Evolutionary conservation across 2,329 filamentous ascomycete genomes (phyloP).

Genomic region (Graphilbum fragrans): DNA sequence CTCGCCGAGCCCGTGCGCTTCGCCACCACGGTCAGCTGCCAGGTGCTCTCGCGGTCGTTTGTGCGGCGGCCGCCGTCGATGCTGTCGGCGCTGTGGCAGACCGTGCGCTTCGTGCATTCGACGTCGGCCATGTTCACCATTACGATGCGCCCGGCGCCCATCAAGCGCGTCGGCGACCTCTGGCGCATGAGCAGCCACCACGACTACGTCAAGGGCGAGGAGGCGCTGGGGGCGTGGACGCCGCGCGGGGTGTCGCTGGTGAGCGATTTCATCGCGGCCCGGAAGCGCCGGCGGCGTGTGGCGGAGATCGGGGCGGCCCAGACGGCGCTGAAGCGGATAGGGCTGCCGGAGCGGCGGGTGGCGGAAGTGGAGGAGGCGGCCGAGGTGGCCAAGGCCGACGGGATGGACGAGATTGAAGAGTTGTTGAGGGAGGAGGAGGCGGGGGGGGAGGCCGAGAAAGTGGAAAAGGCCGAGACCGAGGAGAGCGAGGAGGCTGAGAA

Average conservation of each 20-base stretch:
- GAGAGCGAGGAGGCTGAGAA: not conserved
- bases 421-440: constrained; percentile 34
- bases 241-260: constrained; percentile 84
- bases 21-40: constrained; percentile 64
- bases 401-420: constrained; percentile 31
- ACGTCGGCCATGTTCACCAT: constrained; percentile 79
- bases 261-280: constrained; percentile 69
- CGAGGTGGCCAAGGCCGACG: not conserved
- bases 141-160: constrained; percentile 73
- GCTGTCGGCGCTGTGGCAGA: constrained; percentile 78
- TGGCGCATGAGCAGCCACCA: constrained; percentile 95
- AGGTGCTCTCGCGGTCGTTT: constrained; percentile 74
- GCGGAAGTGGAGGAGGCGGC: not conserved
- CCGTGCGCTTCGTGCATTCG: constrained; percentile 74
- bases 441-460: not conserved
- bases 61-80: constrained; percentile 75
- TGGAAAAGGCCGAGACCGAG: constrained; percentile 7
- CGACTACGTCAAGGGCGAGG: constrained; percentile 94
- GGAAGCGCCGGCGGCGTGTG: constrained; percentile 60
- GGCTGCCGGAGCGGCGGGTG: constrained; percentile 27
- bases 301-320: constrained; percentile 71
- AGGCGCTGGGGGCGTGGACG: constrained; percentile 71
- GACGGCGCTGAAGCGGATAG: constrained; percentile 49
- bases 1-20: constrained; percentile 85
- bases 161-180: constrained; percentile 82